Conservation (phyloP, 23 red algal genomes). For the Chondrus crispus region DNA sequence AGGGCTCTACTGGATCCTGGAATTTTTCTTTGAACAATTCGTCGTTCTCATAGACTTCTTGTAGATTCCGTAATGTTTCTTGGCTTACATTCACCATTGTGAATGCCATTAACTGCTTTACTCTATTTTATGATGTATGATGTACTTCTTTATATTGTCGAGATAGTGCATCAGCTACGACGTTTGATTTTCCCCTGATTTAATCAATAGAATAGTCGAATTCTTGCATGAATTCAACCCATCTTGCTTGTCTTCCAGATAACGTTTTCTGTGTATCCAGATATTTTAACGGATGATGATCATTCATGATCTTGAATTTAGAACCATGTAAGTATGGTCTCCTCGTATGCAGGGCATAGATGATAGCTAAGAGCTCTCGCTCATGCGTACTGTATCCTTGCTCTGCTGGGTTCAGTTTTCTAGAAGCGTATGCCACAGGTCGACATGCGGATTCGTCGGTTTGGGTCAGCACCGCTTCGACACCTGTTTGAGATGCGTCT, state of each 20-base stretch:
- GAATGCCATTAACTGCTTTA: neutral
- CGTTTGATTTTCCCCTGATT: constrained; percentile 13
- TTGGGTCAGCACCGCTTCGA: constrained; percentile 9
- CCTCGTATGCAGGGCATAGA: neutral
- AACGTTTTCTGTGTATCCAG: neutral
- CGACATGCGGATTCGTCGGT: constrained; percentile 11
- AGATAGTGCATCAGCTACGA: constrained; percentile 13
- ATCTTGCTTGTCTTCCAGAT: neutral
- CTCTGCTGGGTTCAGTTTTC: constrained; percentile 14
- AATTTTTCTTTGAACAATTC: neutral
- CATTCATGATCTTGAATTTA: neutral
- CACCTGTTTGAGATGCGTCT: neutral
- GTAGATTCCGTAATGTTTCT: neutral
- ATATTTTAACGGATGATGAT: constrained; percentile 38
- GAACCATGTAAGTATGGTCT: constrained; percentile 44
- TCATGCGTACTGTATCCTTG: constrained; percentile 34
- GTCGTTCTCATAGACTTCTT: neutral
- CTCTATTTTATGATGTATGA: neutral
- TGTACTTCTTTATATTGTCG: neutral
- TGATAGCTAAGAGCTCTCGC: constrained; percentile 21
- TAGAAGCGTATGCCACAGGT: constrained; percentile 28
- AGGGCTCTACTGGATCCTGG: neutral
- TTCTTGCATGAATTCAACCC: neutral
- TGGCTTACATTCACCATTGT: neutral
- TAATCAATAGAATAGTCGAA: constrained; percentile 24